Evolutionary conservation across 345 rosid genomes (phyloP).

Genomic region (Moricandia moricandioides): DNA sequence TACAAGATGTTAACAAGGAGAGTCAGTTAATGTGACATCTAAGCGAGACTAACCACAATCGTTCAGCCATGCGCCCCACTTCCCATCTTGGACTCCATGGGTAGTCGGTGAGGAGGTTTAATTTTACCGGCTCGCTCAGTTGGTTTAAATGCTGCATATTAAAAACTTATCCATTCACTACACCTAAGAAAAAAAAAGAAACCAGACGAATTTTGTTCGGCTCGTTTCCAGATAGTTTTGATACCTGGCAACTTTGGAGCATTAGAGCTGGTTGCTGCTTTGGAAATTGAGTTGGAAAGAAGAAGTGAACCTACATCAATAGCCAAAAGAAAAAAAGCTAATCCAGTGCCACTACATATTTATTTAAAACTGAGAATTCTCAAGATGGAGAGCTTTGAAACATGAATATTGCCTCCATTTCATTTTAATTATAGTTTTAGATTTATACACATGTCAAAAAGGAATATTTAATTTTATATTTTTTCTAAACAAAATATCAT

Average conservation of each 20-base stretch:
- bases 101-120: conserved; percentile 56
- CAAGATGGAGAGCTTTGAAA: not conserved
- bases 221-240: not conserved
- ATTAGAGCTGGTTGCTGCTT: conserved; percentile 74
- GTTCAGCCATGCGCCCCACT: conserved; percentile 64
- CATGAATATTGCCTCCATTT: too few relatives aligned
- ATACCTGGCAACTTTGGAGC: conserved; percentile 89
- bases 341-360: not conserved
- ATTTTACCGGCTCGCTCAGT: conserved; percentile 57
- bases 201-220: not conserved
- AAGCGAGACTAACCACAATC: conserved; percentile 55
- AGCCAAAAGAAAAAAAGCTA: not conserved
- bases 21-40: not conserved
- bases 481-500: too few relatives aligned
- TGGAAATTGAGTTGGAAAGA: conserved; percentile 73
- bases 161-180: conserved; percentile 2
- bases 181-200: not conserved
- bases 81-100: conserved; percentile 99
- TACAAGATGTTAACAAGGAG: not conserved
- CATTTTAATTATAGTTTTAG: too few relatives aligned
- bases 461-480: too few relatives aligned
- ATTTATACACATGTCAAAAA: too few relatives aligned
- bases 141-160: conserved; percentile 59
- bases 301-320: conserved; percentile 61
- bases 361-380: not conserved